These are phyloP conservation scores for Saturnispora mendoncae DNA, from an alignment of 805 yeast species.

Conservation along the genomic window DNA sequence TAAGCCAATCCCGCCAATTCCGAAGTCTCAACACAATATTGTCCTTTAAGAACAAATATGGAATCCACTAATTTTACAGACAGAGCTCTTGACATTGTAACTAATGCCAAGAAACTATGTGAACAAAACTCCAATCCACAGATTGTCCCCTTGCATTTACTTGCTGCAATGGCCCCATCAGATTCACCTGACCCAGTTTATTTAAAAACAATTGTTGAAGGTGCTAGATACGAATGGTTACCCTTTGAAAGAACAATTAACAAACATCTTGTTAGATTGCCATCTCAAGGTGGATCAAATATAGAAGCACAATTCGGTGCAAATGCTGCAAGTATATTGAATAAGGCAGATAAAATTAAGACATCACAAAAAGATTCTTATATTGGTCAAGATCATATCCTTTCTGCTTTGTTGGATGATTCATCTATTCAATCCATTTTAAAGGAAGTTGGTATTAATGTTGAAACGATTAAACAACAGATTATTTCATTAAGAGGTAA, in stretches of 20 bases:
- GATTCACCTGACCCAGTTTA: slow-evolving; percentile 48
- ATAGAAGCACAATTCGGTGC: slow-evolving; percentile 67
- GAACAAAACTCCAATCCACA: slow-evolving; percentile 78
- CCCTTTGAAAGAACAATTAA: slow-evolving; percentile 73
- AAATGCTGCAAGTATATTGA: slow-evolving; percentile 66
- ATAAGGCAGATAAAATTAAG: slow-evolving; percentile 68
- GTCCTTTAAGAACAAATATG: slow-evolving; percentile 27
- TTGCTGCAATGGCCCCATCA: slow-evolving; percentile 81
- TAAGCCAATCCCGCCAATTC: neutral
- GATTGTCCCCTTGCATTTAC: slow-evolving; percentile 76
- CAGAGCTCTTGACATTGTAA: slow-evolving; percentile 76
- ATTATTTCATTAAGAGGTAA: slow-evolving; percentile 77
- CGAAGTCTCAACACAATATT: neutral
- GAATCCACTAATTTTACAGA: slow-evolving; percentile 83
- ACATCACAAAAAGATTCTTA: slow-evolving; percentile 83
- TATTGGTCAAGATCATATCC: slow-evolving; percentile 89
- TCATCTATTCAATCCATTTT: slow-evolving; percentile 57
- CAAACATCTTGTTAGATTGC: slow-evolving; percentile 70
- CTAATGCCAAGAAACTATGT: slow-evolving; percentile 74
- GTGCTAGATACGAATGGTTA: slow-evolving; percentile 83
- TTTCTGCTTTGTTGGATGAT: slow-evolving; percentile 80
- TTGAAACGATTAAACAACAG: slow-evolving; percentile 68
- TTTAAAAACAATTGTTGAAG: slow-evolving; percentile 73
- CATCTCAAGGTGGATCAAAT: slow-evolving; percentile 87
- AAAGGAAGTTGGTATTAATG: slow-evolving; percentile 60